Conservation (phyloP, 371 early-diverging fungal species). For the Rhizopus arrhizus region DNA sequence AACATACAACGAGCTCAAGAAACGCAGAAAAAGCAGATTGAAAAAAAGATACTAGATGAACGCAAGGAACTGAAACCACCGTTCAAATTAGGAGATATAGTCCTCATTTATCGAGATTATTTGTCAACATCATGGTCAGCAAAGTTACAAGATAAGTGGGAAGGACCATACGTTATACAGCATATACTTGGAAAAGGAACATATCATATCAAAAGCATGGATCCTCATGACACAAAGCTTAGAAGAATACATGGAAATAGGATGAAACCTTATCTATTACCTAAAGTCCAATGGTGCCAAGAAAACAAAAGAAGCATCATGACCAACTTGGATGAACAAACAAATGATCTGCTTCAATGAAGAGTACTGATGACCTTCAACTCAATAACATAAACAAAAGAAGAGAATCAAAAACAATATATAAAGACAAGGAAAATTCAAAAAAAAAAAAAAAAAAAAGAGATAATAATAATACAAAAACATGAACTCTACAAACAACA, state of each 20-base stretch:
- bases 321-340: no score
- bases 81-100: neutral
- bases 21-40: constrained; percentile 1
- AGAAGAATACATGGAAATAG: neutral
- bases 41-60: neutral
- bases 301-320: no score
- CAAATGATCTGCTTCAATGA: no score
- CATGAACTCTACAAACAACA: no score
- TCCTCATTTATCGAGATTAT: neutral
- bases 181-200: neutral
- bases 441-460: no score
- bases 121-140: constrained; percentile 1
- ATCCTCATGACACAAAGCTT: neutral
- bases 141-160: constrained; percentile 1
- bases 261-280: neutral
- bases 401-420: no score
- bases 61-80: constrained; percentile 1
- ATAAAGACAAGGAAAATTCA: no score
- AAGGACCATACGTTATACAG: neutral
- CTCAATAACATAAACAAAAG: no score
- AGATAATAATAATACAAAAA: no score
- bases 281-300: no score
- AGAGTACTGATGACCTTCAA: no score
- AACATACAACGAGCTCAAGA: neutral
- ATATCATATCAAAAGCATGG: neutral